Base-by-base conservation (phyloP, 139 green algal genomes). In the Cymbomonas tetramitiformis region DNA sequence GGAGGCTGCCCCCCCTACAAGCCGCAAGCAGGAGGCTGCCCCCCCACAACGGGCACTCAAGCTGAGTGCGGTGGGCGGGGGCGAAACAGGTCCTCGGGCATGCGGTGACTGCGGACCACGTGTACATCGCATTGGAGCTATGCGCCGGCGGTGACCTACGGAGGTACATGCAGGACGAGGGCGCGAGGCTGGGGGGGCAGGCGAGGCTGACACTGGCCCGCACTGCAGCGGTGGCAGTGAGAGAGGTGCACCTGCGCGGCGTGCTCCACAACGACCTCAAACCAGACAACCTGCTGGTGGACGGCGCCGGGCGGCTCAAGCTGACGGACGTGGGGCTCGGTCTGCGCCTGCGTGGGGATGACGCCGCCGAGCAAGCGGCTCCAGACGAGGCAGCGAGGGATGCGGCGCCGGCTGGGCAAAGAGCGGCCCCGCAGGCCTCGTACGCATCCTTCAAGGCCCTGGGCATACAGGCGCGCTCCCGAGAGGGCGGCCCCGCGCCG, bases 231-330 rank as follows among this genome's bases (percentile, higher is more conserved):
- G 9, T 30, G 21, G 39, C 41, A 10, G 47, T 63, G 21, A 12
- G 15, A 43, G 52, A 38, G 40, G 41, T 63, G 10, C 56, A 63
- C 40, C 30, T 46, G 21, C 41, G 56, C 19, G 46, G 40, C 28
- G 47, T 63, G 29, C 76, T 84, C 36, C 84, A 91, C 61, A 77
- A 82, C 19, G 84, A 94, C 67, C 38, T 92, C 25, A 94, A 94
- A 68, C 83, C 85, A 0, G 85, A 95, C 56, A 95, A 95, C 71
- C 69, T 94, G 67, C 76, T 95, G 49, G 65, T 93, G 32, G 65
- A 53, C 1, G 77, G 71, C 2, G 68, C 65, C 10, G 79, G 79
- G 0, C 58, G 70, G n/a, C 73, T 95, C 9, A 93, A 93, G 56
- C 90, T 95, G 48, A 74, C 68, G 5, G 86, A 95, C 68, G 56